Base-by-base conservation (phyloP, 2,329 filamentous ascomycete species). In the Blastomyces gilchristii region DNA sequence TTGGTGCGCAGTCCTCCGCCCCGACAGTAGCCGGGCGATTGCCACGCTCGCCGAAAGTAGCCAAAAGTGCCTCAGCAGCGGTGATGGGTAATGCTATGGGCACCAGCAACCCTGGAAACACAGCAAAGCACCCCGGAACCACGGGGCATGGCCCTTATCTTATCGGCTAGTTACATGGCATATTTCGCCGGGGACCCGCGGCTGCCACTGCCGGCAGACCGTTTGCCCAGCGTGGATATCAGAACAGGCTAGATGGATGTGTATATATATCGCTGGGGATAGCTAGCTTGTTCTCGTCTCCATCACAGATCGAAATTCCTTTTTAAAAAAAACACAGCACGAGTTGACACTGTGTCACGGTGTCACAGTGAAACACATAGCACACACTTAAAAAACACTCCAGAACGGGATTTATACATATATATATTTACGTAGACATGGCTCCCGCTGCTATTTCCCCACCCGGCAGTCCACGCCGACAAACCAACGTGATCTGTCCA, bases 381-480 rank as follows among this genome's bases (percentile, higher is more conserved):
- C n/a, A 22, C 2, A 31, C 31, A 31, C 31, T 31, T 31, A 22
- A 22, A 31, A 31, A 3, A 31, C 31, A 31, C 31, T 31, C 2
- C 31, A 31, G 31, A 31, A 6, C 2, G 31, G 31, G 31, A 31
- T 31, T 22, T 22, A 22, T 22, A 22, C n/a, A 22, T 22, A 22
- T 22, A 22, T 22, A 22, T 22, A 22, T 22, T 22, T 22, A 22
- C n/a, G n/a, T 22, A 22, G 39, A 41, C 18, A 66, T 66, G 62
- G 59, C 65, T 12, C 63, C 61, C 11, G 58, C 50, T 61, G 62
- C 67, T 65, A 65, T 60, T 72, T 75, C 74, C 68, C 74, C 25
- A 70, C 73, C 62, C 68, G 69, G 73, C 58, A 70, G 72, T 31
- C 63, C 69, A n/a, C 65, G 67, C 8, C 60, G 64, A 6, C 57